Percentiles rank a stretch among this genome's conserved stretches.
phyloP scores from a whole-genome alignment of 2,329 filamentous ascomycete species.

The Chrysosporium keratinophilum region DNA sequence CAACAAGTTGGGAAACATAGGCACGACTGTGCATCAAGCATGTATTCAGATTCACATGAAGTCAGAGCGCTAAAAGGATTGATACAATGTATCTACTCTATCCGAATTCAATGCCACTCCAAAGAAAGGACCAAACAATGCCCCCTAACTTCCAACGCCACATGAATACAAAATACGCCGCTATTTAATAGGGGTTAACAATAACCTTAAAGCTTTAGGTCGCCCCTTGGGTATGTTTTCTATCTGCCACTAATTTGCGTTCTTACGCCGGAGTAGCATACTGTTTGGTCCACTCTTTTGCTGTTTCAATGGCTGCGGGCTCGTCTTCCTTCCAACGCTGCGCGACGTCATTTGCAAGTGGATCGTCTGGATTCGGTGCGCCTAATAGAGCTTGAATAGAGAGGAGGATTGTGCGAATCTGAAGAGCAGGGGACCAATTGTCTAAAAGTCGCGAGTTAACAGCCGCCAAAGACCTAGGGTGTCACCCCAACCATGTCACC shows the following conservation, averaged over 20 bases:
- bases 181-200: background rate
- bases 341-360: slow-evolving; percentile 93
- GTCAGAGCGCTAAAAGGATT: background rate
- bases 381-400: slow-evolving; percentile 95
- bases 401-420: slow-evolving; percentile 96
- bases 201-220: background rate
- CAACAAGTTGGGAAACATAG: too few relatives aligned
- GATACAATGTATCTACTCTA: slow-evolving; percentile 3
- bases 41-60: background rate
- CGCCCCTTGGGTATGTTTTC: background rate
- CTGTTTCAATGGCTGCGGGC: slow-evolving; percentile 80
- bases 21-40: background rate
- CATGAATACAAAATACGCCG: background rate
- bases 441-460: slow-evolving; percentile 42
- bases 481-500: slow-evolving; percentile 20
- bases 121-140: background rate
- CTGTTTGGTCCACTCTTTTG: slow-evolving; percentile 79
- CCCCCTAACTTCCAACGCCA: background rate
- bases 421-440: slow-evolving; percentile 96
- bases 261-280: slow-evolving; percentile 41
- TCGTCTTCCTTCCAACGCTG: slow-evolving; percentile 98
- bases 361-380: slow-evolving; percentile 94
- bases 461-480: slow-evolving; percentile 8
- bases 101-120: background rate
- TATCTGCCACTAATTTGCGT: background rate